phyloP scores from a whole-genome alignment of 805 yeast species.

The Huiozyma sinensis region DNA sequence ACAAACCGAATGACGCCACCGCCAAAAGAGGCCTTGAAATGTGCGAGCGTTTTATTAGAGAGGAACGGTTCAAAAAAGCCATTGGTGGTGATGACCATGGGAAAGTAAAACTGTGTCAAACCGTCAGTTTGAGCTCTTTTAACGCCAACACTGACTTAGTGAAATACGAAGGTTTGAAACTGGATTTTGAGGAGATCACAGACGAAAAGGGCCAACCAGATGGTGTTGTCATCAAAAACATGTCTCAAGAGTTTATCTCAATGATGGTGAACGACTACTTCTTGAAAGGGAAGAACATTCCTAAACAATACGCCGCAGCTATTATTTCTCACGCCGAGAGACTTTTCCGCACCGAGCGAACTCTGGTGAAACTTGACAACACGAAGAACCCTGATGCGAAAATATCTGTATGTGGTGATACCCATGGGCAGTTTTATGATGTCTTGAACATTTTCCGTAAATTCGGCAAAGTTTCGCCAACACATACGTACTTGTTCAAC shows the following conservation, averaged over 20 bases:
- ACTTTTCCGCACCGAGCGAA: conserved; percentile 52
- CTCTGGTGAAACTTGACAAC: conserved; percentile 60
- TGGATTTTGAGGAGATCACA: conserved; percentile 21
- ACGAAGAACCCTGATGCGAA: conserved; percentile 19
- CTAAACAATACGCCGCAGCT: conserved; percentile 76
- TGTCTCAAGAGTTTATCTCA: conserved; percentile 45
- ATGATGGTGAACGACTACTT: conserved; percentile 57
- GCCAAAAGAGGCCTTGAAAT: conserved; percentile 55
- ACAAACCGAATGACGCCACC: conserved; percentile 56
- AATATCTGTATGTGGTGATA: conserved; percentile 90
- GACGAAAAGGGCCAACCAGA: conserved; percentile 19
- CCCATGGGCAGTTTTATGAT: conserved; percentile 94
- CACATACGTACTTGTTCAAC: conserved; percentile 75
- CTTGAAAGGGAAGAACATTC: conserved; percentile 59
- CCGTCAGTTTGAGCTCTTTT: conserved; percentile 18
- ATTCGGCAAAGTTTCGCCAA: conserved; percentile 56
- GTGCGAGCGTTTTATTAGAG: conserved; percentile 55
- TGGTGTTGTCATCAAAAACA: conserved; percentile 30
- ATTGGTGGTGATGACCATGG: conserved; percentile 53
- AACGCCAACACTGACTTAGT: conserved; percentile 25
- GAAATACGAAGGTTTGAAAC: conserved; percentile 22
- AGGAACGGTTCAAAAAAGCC: conserved; percentile 75
- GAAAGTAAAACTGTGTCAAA: conserved; percentile 21
- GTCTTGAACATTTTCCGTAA: conserved; percentile 65
- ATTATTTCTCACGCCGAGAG: conserved; percentile 63